Evolutionary conservation across 2,329 filamentous ascomycete genomes (phyloP).

Genomic region (Metarhizium robertsii): DNA sequence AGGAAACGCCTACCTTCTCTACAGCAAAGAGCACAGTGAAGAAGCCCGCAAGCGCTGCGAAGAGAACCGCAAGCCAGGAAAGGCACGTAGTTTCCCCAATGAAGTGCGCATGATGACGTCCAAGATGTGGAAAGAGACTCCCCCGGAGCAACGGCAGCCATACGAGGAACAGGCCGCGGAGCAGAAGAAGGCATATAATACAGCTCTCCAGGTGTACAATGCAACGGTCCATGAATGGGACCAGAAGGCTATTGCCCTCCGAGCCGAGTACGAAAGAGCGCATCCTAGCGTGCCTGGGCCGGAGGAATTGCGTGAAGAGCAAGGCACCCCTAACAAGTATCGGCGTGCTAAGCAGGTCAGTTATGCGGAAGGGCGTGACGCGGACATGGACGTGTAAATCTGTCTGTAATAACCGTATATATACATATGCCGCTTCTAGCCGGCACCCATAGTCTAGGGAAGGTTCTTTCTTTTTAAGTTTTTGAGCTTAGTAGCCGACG

Average conservation of each 20-base stretch:
- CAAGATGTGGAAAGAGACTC: slow-evolving; percentile 79
- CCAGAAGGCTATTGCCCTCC: slow-evolving; percentile 46
- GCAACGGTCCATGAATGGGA: slow-evolving; percentile 64
- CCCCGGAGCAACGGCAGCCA: slow-evolving; percentile 61
- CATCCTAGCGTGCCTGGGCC: slow-evolving; percentile 30
- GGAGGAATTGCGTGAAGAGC: slow-evolving; percentile 14
- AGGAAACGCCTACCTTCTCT: slow-evolving; percentile 82
- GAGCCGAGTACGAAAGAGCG: slow-evolving; percentile 41
- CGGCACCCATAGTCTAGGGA: background rate
- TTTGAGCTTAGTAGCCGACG: background rate
- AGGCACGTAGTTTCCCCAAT: slow-evolving; percentile 59
- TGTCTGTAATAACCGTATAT: slow-evolving; percentile 1
- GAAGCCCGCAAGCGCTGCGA: slow-evolving; percentile 50
- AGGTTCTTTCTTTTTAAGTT: background rate
- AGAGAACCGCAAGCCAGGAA: slow-evolving; percentile 51
- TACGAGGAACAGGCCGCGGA: slow-evolving; percentile 66
- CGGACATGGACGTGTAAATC: slow-evolving; percentile 13
- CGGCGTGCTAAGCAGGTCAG: slow-evolving; percentile 28
- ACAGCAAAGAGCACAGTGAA: slow-evolving; percentile 72
- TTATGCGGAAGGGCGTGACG: slow-evolving; percentile 26
- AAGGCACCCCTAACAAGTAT: slow-evolving; percentile 18
- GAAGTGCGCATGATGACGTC: slow-evolving; percentile 81
- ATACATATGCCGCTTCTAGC: background rate
- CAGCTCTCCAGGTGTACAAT: slow-evolving; percentile 49
- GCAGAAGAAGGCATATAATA: slow-evolving; percentile 57